Base-by-base conservation (phyloP, 2,329 filamentous ascomycete species). In the Colletotrichum echinochloae region DNA sequence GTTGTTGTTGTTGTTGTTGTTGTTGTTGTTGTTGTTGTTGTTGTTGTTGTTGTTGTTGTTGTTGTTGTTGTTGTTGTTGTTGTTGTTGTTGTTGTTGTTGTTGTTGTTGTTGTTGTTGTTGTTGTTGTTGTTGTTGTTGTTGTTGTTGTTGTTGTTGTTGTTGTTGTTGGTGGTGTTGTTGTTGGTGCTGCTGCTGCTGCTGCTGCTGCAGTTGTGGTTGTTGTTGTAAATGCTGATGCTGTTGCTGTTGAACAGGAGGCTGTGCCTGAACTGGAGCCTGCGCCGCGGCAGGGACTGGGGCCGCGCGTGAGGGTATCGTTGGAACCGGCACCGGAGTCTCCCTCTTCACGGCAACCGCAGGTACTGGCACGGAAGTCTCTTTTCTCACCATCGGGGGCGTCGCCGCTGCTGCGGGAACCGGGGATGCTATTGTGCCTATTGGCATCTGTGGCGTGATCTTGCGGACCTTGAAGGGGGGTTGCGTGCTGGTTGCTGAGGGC, bases 401-500 rank as follows among this genome's bases (percentile, higher is more conserved):
- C 26, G 56, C 37, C 26, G 67, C 52, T 30, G 64, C 35, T 18
- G 57, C 51, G 14, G 66, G 56, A 12, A 51, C 52, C n/a, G 70
- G 66, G 23, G 70, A 70, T 49, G 61, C 60, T 46, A 57, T 62
- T 14, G 26, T 54, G 16, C 61, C 60, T 35, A 54, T 52, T n/a
- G 65, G 49, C 26, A 65, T 48, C 26, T 65, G 65, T 12, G 65
- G 65, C 14, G 61, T 68, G 28, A 68, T 64, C 46, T 73, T 73
- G 30, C 62, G 63, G n/a, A 68, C 66, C 9, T 74, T 74, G 5
- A 63, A 51, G 44, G 74, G 75, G 5, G 57, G 72, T 54, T 74
- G 76, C 26, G 70, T 20, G 60, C 60, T 71, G 2, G 52, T 48
- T n/a, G 57, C 26, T n/a, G 49, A 20, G 20, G 52, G 26, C 30